These are phyloP conservation scores for Datura wrightii DNA, from an alignment of 257 asterid genomes.

Conservation along the genomic window DNA sequence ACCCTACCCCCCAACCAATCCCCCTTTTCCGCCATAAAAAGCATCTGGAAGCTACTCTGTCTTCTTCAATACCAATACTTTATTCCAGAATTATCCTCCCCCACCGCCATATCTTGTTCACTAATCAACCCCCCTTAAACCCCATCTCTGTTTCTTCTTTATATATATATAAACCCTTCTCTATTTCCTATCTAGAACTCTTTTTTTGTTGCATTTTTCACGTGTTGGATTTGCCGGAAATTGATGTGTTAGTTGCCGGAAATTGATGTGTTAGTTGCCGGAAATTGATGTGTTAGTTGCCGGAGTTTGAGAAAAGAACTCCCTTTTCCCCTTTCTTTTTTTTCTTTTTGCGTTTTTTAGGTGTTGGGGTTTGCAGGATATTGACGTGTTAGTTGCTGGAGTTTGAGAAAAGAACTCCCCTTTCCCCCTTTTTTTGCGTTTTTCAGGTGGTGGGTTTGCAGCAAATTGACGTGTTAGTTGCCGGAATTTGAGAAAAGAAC, in stretches of 20 bases:
- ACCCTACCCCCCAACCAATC: not conserved
- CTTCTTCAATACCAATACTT: not conserved
- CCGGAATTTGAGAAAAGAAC: not conserved
- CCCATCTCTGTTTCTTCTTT: constrained; percentile 22
- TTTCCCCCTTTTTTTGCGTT: not conserved
- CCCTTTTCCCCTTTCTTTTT: not conserved
- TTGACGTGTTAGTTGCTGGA: too few relatives aligned
- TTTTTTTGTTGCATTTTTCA: not conserved
- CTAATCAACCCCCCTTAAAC: constrained; percentile 34
- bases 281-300: not conserved
- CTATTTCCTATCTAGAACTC: not conserved
- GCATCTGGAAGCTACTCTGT: not conserved
- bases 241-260: not conserved
- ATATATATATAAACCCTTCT: not conserved
- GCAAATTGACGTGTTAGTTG: not conserved
- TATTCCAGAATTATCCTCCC: constrained; percentile 38
- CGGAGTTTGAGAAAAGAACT: not conserved
- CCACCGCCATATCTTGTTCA: constrained; percentile 33
- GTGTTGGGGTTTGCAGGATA: too few relatives aligned
- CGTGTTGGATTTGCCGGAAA: not conserved
- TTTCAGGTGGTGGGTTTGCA: not conserved
- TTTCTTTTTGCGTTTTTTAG: not conserved
- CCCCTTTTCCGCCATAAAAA: not conserved
- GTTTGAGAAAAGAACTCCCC: not conserved
- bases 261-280: not conserved